Base-by-base conservation (phyloP, 108 stramenopile species). In the Ochromonas danica region DNA sequence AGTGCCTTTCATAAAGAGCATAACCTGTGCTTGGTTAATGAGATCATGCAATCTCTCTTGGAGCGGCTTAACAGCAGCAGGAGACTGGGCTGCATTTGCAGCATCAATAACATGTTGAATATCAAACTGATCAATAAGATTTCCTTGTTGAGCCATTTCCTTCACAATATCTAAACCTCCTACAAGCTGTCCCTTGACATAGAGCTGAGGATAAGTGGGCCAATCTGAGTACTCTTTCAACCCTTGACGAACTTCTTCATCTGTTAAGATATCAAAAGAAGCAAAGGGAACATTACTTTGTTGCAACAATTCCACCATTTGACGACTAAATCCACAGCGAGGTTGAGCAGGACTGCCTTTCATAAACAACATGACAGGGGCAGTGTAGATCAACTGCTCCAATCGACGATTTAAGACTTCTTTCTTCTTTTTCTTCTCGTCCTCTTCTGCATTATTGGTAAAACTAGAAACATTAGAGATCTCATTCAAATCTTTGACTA, bases 191-290 rank as follows among this genome's bases (percentile, higher is more conserved):
- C 96, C 98, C 67, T 95, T 89, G 25, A 93, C 92, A 86, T 97
- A 99, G 30, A 97, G 78, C 86, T 97, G 95, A 1, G 95, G 97
- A 83, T 88, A 97, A 1, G 96, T 97, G n/a, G 94, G 94, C 96
- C 96, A 97, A 81, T 96, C 91, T 25, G 61, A 42, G 61, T 65
- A 96, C 42, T 80, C 43, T 70, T 79, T 83, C 51, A 83, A 79
- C 17, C 80, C 86, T 36, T 81, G 71, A 22, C 84, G 43, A 0
- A 83, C 87, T 25, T 84, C 83, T 0, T 81, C 61, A 72, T 86
- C 80, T 0, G 62, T 33, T 22, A 86, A 72, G 25, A 86, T 84
- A 51, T 86, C 80, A 51, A 86, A 86, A 31, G 75, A 39, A 31
- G 43, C 71, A 28, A 92, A 98, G 1, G 87, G 80, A 39, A 94